Conservation (phyloP, 352 stramenopile species). For the Aphanomyces stellatus region DNA sequence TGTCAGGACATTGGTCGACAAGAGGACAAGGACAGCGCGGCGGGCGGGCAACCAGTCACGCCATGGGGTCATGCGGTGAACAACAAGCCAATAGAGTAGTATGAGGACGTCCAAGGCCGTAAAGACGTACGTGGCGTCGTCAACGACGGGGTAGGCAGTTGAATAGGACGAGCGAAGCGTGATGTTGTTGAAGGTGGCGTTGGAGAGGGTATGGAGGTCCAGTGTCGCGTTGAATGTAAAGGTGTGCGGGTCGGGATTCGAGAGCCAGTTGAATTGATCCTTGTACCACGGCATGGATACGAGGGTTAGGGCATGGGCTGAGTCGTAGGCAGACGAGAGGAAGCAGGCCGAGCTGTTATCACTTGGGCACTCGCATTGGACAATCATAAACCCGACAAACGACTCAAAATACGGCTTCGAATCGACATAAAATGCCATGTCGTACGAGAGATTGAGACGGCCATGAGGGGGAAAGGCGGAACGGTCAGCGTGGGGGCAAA, state of each 20-base stretch:
- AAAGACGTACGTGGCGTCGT: constrained; percentile 4
- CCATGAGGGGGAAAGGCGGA: background rate
- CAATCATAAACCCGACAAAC: background rate
- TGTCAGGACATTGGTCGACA: background rate
- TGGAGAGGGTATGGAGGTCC: background rate
- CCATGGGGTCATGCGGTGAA: background rate
- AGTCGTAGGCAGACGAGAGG: background rate
- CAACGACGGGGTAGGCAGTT: background rate
- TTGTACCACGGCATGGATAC: constrained; percentile 6
- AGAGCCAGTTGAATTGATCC: background rate
- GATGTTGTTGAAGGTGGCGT: background rate
- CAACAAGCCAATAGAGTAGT: background rate
- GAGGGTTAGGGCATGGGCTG: background rate
- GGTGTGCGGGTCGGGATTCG: background rate
- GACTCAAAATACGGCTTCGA: background rate
- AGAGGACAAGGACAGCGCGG: background rate
- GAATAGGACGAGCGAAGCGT: background rate
- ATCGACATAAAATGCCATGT: background rate
- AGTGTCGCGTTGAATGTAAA: background rate
- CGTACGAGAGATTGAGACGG: background rate
- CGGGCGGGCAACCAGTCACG: background rate
- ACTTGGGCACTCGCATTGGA: background rate
- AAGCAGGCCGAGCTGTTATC: background rate
- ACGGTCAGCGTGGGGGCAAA: background rate
- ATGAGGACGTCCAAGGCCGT: background rate